phyloP scores from a whole-genome alignment of 139 green algal genomes.

The Picochlorum sp. region DNA sequence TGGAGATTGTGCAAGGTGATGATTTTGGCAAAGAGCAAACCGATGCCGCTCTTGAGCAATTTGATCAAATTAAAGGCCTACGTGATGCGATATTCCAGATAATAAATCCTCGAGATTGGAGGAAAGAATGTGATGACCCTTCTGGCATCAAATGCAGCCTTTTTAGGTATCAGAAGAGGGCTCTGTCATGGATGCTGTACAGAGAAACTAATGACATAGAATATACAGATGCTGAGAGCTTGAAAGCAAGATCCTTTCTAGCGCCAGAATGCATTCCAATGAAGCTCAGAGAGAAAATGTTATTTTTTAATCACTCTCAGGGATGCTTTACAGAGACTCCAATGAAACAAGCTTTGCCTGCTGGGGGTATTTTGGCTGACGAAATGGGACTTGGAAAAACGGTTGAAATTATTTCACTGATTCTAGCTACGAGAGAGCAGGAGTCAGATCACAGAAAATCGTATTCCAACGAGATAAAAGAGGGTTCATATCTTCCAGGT shows the following conservation, averaged over 20 bases:
- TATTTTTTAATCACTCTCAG: neutral
- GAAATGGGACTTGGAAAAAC: conserved; percentile 56
- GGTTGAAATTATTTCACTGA: conserved; percentile 21
- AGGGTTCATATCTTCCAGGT: neutral
- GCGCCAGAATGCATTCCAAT: neutral
- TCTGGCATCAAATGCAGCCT: conserved; percentile 42
- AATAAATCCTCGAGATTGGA: conserved; percentile 26
- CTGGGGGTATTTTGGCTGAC: conserved; percentile 18
- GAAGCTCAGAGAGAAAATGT: neutral
- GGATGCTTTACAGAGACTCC: no score
- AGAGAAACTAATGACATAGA: conserved; percentile 19
- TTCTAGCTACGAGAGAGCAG: conserved; percentile 9
- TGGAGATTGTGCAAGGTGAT: no score
- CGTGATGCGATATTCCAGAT: conserved; percentile 34
- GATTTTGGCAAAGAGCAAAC: no score
- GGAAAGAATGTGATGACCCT: conserved; percentile 16
- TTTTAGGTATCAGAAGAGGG: conserved; percentile 45
- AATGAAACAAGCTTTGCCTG: neutral
- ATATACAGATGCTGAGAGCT: neutral
- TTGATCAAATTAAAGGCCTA: no score
- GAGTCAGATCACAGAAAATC: neutral
- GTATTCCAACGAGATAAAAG: neutral
- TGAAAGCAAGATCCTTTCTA: neutral
- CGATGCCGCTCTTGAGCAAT: no score
- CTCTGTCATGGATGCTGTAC: conserved; percentile 51